Evolutionary conservation across 306 rosid species (phyloP).

Genomic region (Medicago arabica): DNA sequence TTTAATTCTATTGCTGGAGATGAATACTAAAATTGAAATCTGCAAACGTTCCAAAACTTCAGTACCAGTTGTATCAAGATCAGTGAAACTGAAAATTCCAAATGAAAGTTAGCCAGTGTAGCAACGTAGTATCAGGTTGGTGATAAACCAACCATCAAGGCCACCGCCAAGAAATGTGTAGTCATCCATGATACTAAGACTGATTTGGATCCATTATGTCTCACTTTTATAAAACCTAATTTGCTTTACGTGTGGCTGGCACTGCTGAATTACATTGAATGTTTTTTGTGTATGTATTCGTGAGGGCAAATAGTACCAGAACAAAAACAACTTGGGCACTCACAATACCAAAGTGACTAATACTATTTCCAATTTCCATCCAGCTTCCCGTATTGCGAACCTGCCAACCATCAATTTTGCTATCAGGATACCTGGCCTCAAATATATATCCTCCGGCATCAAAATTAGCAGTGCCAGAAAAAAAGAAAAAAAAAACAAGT

Average conservation of each 20-base stretch:
- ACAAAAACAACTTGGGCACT: constrained; percentile 95
- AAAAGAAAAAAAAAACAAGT: neutral
- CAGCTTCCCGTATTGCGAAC: constrained; percentile 90
- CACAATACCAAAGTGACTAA: constrained; percentile 89
- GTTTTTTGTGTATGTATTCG: constrained; percentile 73
- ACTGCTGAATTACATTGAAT: constrained; percentile 56
- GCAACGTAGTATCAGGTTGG: constrained; percentile 18
- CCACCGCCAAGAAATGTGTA: constrained; percentile 7
- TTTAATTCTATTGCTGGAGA: constrained; percentile 7
- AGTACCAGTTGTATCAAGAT: constrained; percentile 19
- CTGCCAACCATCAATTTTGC: constrained; percentile 47
- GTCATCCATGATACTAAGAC: constrained; percentile 22
- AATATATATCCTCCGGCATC: neutral
- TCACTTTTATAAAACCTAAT: constrained; percentile 44
- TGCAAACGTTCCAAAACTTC: constrained; percentile 40
- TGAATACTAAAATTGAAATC: constrained; percentile 8
- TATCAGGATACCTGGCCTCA: constrained; percentile 9
- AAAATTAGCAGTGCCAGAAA: neutral
- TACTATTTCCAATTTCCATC: constrained; percentile 96
- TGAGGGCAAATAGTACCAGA: constrained; percentile 78
- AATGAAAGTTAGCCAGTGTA: constrained; percentile 19
- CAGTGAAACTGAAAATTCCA: constrained; percentile 36
- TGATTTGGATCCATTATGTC: constrained; percentile 27
- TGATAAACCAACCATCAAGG: constrained; percentile 34
- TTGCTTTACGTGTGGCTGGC: constrained; percentile 63